phyloP scores from a whole-genome alignment of 306 rosid genomes.

The Herpetospermum pedunculosum region DNA sequence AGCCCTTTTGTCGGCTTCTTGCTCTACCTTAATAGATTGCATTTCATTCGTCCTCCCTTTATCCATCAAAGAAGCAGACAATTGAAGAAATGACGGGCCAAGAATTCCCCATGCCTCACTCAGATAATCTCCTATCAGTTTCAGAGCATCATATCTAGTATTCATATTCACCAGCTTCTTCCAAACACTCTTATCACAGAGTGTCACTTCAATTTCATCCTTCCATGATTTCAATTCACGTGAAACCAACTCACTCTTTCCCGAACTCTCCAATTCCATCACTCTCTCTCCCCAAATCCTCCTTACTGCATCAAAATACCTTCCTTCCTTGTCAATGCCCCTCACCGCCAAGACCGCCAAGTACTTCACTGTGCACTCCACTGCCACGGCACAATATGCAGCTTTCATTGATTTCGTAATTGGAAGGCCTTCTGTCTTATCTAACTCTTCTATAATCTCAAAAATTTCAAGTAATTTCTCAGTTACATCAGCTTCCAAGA shows the following conservation, averaged over 20 bases:
- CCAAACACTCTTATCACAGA: slow-evolving; percentile 28
- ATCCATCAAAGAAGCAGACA: slow-evolving; percentile 11
- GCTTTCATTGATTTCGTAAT: slow-evolving; percentile 22
- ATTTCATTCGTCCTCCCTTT: background rate
- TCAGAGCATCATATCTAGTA: slow-evolving; percentile 38
- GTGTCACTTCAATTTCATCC: slow-evolving; percentile 43
- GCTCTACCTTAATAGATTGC: background rate
- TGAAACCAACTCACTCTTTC: slow-evolving; percentile 17
- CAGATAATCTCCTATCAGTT: slow-evolving; percentile 27
- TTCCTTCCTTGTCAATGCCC: slow-evolving; percentile 14
- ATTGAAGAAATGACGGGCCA: slow-evolving; percentile 46
- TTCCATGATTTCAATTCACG: slow-evolving; percentile 32
- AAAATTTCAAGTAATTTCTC: slow-evolving; percentile 34
- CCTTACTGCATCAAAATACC: slow-evolving; percentile 31
- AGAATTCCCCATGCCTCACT: slow-evolving; percentile 41
- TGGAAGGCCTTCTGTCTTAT: slow-evolving; percentile 13
- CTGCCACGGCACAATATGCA: slow-evolving; percentile 64
- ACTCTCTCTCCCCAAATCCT: slow-evolving; percentile 57
- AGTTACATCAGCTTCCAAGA: slow-evolving; percentile 23
- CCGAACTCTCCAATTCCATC: slow-evolving; percentile 12
- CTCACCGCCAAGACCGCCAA: slow-evolving; percentile 32
- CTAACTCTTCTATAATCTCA: slow-evolving; percentile 39
- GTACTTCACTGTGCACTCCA: slow-evolving; percentile 55
- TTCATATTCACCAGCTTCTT: slow-evolving; percentile 34
- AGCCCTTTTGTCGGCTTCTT: background rate